Evolutionary conservation across 1,284 basidiomycete species (phyloP).

Genomic region (Filobasidium uniguttulatum): DNA sequence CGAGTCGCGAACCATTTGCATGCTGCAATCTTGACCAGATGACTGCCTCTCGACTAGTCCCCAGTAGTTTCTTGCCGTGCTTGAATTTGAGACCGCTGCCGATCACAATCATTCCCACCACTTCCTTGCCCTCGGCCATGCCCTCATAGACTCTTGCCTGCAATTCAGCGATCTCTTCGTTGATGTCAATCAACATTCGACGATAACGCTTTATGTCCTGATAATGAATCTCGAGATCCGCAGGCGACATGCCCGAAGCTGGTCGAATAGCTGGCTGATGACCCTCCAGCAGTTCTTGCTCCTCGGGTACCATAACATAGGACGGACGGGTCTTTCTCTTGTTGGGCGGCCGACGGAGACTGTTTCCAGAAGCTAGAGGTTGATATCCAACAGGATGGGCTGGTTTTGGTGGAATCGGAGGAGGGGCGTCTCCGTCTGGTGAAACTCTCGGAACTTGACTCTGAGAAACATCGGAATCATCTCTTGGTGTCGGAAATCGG

Average conservation of each 20-base stretch:
- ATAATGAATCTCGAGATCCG: conserved; percentile 51
- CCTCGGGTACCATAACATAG: background rate
- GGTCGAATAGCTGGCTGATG: conserved; percentile 57
- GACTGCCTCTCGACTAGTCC: conserved; percentile 63
- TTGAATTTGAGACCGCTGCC: conserved; percentile 53
- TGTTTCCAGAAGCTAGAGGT: background rate
- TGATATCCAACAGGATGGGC: background rate
- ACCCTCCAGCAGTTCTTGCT: background rate
- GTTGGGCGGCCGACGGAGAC: background rate
- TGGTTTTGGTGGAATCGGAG: background rate
- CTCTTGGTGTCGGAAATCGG: too few species aligned
- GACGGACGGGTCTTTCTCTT: background rate
- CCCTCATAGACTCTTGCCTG: conserved; percentile 52
- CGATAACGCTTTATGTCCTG: conserved; percentile 54
- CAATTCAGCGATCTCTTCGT: conserved; percentile 50
- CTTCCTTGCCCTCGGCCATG: conserved; percentile 50
- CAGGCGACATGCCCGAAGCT: conserved; percentile 51
- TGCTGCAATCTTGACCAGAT: conserved; percentile 51
- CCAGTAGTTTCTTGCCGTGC: conserved; percentile 55
- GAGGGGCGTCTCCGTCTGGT: too few species aligned
- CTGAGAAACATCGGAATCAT: too few species aligned
- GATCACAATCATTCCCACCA: conserved; percentile 62
- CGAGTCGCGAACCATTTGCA: background rate
- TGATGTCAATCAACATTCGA: conserved; percentile 48
- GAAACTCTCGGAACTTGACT: too few species aligned